Evolutionary conservation across 2,329 filamentous ascomycete species (phyloP).

Genomic region (Tolypocladium capitatum): DNA sequence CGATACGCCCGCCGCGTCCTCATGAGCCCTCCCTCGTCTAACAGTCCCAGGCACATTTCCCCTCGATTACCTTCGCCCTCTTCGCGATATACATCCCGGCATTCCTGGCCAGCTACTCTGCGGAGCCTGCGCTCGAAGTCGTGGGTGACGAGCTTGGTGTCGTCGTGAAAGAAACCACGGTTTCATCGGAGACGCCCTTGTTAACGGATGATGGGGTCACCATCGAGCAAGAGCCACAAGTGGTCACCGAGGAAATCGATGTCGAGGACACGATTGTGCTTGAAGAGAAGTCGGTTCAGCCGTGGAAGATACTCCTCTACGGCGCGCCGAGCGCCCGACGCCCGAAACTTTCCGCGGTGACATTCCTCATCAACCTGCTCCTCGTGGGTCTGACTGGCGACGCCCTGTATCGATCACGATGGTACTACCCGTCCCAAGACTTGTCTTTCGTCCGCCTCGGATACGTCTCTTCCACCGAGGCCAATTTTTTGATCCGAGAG

Average conservation of each 20-base stretch:
- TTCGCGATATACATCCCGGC: slow-evolving; percentile 54
- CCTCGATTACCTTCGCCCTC: slow-evolving; percentile 45
- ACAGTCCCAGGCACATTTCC: slow-evolving; percentile 21
- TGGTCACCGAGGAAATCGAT: slow-evolving; percentile 39
- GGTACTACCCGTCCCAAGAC: slow-evolving; percentile 57
- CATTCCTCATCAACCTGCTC: slow-evolving; percentile 58
- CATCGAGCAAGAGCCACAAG: slow-evolving; percentile 16
- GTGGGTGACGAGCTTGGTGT: slow-evolving; percentile 49
- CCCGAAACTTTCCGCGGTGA: slow-evolving; percentile 49
- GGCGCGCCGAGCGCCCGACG: slow-evolving; percentile 67
- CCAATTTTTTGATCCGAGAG: slow-evolving; percentile 74
- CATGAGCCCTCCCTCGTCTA: neutral
- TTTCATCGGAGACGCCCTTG: slow-evolving; percentile 13
- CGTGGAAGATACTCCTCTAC: slow-evolving; percentile 54
- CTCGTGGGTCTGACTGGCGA: slow-evolving; percentile 62
- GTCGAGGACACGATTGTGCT: slow-evolving; percentile 50
- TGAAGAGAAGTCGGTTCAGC: slow-evolving; percentile 40
- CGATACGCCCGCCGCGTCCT: neutral
- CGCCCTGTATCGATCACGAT: slow-evolving; percentile 59
- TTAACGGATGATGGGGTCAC: slow-evolving; percentile 17
- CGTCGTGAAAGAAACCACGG: slow-evolving; percentile 32
- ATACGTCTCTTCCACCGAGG: slow-evolving; percentile 69
- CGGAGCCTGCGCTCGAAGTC: slow-evolving; percentile 42
- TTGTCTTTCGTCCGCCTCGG: slow-evolving; percentile 79
- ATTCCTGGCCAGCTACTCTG: slow-evolving; percentile 45